Conservation (phyloP, 2,329 filamentous ascomycete genomes). For the Microdochium nivale region DNA sequence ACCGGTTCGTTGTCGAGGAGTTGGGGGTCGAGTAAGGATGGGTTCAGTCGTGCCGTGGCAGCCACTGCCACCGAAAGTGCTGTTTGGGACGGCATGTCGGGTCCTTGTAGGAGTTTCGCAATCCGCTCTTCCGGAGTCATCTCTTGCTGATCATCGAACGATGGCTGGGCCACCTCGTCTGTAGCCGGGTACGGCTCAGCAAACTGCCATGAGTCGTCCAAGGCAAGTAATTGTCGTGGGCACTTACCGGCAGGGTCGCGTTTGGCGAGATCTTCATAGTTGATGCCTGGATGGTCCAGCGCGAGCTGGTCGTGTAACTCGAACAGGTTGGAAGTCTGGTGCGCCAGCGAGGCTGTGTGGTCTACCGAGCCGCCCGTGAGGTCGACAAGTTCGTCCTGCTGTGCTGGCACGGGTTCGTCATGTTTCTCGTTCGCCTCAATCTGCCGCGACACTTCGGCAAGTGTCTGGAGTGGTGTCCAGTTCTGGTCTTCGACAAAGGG, state of each 20-base stretch:
- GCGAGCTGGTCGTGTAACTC: constrained; percentile 52
- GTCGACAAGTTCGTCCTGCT: constrained; percentile 24
- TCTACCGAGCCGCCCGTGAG: neutral
- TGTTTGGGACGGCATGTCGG: constrained; percentile 32
- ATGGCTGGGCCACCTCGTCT: constrained; percentile 8
- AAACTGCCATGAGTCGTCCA: neutral
- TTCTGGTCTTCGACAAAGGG: constrained; percentile 17
- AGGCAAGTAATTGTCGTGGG: neutral
- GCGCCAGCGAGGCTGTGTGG: neutral
- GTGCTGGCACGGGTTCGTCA: constrained; percentile 39
- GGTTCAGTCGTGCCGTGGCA: constrained; percentile 45
- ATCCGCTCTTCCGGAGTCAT: constrained; percentile 41
- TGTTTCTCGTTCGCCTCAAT: constrained; percentile 59
- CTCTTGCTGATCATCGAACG: constrained; percentile 15
- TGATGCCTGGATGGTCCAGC: constrained; percentile 44
- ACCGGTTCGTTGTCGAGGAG: constrained; percentile 15
- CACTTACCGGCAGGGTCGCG: neutral
- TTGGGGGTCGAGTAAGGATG: constrained; percentile 45
- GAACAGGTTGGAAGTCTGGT: constrained; percentile 20
- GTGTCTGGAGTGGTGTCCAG: constrained; percentile 75
- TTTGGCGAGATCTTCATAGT: constrained; percentile 28
- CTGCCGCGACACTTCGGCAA: constrained; percentile 81
- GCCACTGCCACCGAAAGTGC: constrained; percentile 48
- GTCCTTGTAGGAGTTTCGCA: constrained; percentile 31
- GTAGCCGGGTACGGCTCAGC: constrained; percentile 2